Percentiles rank a stretch among this genome's conserved stretches.
These are phyloP conservation scores for Alternaria triticimaculans DNA, from an alignment of 2,329 filamentous ascomycete species.

Conservation along the genomic window DNA sequence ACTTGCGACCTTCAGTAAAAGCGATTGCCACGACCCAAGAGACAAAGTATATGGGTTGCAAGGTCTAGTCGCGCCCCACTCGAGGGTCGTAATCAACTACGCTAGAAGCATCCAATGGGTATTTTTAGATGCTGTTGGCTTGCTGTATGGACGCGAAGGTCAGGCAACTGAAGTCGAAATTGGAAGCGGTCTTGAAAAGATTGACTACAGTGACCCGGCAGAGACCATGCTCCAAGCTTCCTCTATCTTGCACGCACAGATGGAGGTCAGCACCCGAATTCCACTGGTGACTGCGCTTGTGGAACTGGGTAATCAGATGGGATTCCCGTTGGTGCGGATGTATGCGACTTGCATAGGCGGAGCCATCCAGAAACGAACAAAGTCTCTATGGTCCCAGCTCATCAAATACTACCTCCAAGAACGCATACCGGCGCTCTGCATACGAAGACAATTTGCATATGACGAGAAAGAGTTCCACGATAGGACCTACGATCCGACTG, in stretches of 20 bases:
- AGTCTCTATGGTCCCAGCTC: background rate
- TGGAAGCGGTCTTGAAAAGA: background rate
- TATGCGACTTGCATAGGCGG: background rate
- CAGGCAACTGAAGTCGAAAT: background rate
- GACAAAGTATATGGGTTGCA: slow-evolving; percentile 8
- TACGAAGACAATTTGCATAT: background rate
- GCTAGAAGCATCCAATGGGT: background rate
- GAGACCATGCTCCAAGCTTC: background rate
- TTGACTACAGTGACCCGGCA: background rate
- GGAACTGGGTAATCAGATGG: background rate
- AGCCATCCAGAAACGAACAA: background rate
- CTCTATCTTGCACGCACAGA: background rate
- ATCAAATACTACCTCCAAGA: background rate
- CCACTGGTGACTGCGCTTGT: background rate
- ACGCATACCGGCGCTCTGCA: background rate
- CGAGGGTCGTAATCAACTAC: background rate
- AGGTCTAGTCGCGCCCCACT: background rate
- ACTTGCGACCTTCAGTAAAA: background rate
- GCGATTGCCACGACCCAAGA: slow-evolving; percentile 1
- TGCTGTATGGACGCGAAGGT: background rate
- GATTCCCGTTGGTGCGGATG: background rate
- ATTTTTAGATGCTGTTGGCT: background rate
- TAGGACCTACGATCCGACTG: background rate
- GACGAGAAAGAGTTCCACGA: background rate
- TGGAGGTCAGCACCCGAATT: background rate